These are phyloP conservation scores for Penstemon davidsonii DNA, from an alignment of 257 asterid genomes.

Conservation along the genomic window DNA sequence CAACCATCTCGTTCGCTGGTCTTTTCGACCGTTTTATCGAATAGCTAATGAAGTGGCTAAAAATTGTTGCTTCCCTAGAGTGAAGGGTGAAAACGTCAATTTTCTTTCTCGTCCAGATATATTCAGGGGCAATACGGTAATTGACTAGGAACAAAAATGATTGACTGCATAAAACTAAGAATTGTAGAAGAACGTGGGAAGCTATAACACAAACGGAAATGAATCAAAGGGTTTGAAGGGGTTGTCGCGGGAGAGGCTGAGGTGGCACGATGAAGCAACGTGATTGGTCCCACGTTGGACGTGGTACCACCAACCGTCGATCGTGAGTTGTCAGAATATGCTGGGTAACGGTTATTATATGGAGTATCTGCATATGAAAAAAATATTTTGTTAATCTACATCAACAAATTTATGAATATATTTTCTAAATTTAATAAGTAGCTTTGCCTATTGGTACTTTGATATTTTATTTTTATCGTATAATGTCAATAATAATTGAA, in stretches of 20 bases:
- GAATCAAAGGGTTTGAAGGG: no score
- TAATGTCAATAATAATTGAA: no score
- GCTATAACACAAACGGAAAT: constrained; percentile 4
- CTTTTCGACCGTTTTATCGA: no score
- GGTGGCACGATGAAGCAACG: constrained; percentile 66
- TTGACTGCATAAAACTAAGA: constrained; percentile 24
- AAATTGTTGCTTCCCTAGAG: no score
- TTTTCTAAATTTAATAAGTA: no score
- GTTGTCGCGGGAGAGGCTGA: constrained; percentile 21
- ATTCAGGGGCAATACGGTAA: constrained; percentile 40
- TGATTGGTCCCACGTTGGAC: constrained; percentile 57
- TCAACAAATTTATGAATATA: no score
- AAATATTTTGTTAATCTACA: no score
- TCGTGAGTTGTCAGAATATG: constrained; percentile 50
- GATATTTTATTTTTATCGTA: no score
- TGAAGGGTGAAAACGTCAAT: background rate
- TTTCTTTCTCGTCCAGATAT: background rate
- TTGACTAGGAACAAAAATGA: constrained; percentile 8
- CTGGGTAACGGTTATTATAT: background rate
- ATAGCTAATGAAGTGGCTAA: no score
- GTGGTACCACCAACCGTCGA: constrained; percentile 57
- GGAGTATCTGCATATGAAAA: no score
- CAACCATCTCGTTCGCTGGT: no score
- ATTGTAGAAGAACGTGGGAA: constrained; percentile 64
- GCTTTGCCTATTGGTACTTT: no score